phyloP scores from a whole-genome alignment of 257 asterid genomes.

The Fraxinus anomala region DNA sequence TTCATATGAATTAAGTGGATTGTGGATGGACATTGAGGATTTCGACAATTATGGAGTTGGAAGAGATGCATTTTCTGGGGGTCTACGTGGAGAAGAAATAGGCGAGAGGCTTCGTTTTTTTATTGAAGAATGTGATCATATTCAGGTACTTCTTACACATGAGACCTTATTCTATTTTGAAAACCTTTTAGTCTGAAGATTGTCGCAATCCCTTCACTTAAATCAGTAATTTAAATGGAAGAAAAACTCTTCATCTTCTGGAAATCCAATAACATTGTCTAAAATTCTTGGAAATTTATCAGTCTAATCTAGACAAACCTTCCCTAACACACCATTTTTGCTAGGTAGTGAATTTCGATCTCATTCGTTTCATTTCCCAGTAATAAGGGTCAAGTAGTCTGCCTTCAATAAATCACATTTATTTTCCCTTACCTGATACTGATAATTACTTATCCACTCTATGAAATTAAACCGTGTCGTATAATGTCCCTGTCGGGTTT shows the following conservation, averaged over 20 bases:
- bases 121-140: conserved; percentile 90
- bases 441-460: not conserved
- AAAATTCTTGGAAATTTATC: too few species aligned
- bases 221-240: conserved; percentile 1
- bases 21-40: conserved; percentile 58
- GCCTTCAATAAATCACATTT: not conserved
- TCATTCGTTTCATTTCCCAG: not conserved
- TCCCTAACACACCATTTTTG: conserved; percentile 1
- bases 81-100: conserved; percentile 73
- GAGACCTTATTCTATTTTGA: conserved; percentile 9
- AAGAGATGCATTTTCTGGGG: conserved; percentile 60
- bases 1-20: conserved; percentile 74
- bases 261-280: not conserved
- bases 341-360: conserved; percentile 1
- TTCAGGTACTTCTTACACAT: conserved; percentile 59
- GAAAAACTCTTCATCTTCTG: not conserved
- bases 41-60: conserved; percentile 79
- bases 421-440: conserved; percentile 5
- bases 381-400: not conserved
- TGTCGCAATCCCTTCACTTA: conserved; percentile 21
- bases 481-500: not conserved
- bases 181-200: not conserved
- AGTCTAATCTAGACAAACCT: not conserved
- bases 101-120: conserved; percentile 88
- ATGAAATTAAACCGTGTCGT: not conserved